These are phyloP conservation scores for Cubamyces lactineus DNA, from an alignment of 768 basidiomycete species.

Conservation along the genomic window DNA sequence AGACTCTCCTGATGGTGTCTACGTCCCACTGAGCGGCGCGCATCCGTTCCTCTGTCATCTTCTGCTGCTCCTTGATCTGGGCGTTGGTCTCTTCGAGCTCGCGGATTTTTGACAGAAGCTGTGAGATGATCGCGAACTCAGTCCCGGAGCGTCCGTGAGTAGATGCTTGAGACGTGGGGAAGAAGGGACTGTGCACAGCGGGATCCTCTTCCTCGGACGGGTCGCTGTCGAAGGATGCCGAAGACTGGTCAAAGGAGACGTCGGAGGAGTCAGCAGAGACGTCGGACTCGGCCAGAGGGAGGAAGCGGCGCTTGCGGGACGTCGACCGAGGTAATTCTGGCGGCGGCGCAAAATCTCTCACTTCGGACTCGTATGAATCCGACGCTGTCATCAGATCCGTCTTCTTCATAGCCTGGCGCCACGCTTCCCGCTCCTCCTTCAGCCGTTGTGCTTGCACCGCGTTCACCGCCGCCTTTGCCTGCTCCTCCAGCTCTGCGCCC, in stretches of 20 bases:
- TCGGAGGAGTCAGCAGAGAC: not conserved
- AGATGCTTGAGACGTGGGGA: conserved; percentile 15
- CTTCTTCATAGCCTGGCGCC: conserved; percentile 53
- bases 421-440: conserved; percentile 52
- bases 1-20: conserved; percentile 67
- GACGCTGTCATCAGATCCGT: conserved; percentile 6
- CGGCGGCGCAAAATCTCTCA: conserved; percentile 34
- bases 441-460: conserved; percentile 33
- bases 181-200: conserved; percentile 20
- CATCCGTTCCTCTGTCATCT: conserved; percentile 60
- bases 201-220: conserved; percentile 17
- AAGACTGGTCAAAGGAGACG: not conserved
- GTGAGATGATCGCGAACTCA: conserved; percentile 59
- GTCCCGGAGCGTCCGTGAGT: conserved; percentile 33
- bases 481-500: conserved; percentile 73
- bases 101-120: conserved; percentile 72
- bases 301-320: conserved; percentile 12
- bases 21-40: conserved; percentile 75
- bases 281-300: not conserved
- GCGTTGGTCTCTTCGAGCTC: conserved; percentile 77
- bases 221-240: not conserved
- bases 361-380: conserved; percentile 16
- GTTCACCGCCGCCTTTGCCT: conserved; percentile 47
- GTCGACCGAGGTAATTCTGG: conserved; percentile 22
- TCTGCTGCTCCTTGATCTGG: conserved; percentile 67